These are phyloP conservation scores for Yarrowia sp. DNA, from an alignment of 805 yeast species.

Conservation along the genomic window DNA sequence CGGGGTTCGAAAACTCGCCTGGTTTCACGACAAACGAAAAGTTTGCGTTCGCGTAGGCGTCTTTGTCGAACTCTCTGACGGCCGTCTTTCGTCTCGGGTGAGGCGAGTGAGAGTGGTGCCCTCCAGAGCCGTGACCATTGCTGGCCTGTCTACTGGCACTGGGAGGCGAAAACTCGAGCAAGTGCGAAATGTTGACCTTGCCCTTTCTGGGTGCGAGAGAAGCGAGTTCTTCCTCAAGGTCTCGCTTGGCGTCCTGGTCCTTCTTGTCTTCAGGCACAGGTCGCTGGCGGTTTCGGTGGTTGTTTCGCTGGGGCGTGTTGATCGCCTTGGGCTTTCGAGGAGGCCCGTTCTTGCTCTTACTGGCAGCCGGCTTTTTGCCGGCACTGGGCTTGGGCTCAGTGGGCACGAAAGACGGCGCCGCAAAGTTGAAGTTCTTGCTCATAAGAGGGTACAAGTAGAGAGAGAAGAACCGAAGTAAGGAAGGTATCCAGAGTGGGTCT, in stretches of 20 bases:
- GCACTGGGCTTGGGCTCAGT: slow-evolving; percentile 32
- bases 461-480: neutral
- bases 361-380: slow-evolving; percentile 15
- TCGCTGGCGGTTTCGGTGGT: slow-evolving; percentile 27
- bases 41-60: slow-evolving; percentile 70
- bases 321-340: slow-evolving; percentile 28
- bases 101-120: slow-evolving; percentile 37
- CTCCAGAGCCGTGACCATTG: neutral
- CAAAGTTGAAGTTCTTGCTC: slow-evolving; percentile 39
- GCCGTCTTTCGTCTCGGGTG: slow-evolving; percentile 15
- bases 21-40: slow-evolving; percentile 82
- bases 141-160: slow-evolving; percentile 10
- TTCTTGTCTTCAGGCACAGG: neutral
- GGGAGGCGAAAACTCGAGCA: slow-evolving; percentile 30
- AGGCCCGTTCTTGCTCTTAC: slow-evolving; percentile 19
- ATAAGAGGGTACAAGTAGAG: neutral
- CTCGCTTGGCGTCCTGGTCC: slow-evolving; percentile 9
- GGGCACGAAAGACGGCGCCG: slow-evolving; percentile 38
- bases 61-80: slow-evolving; percentile 44
- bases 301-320: slow-evolving; percentile 35
- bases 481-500: neutral
- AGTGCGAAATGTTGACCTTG: slow-evolving; percentile 32
- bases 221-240: slow-evolving; percentile 23
- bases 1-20: slow-evolving; percentile 62
- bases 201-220: slow-evolving; percentile 27